phyloP scores from a whole-genome alignment of 1,139 yeast genomes.

The Arxiozyma bovina region DNA sequence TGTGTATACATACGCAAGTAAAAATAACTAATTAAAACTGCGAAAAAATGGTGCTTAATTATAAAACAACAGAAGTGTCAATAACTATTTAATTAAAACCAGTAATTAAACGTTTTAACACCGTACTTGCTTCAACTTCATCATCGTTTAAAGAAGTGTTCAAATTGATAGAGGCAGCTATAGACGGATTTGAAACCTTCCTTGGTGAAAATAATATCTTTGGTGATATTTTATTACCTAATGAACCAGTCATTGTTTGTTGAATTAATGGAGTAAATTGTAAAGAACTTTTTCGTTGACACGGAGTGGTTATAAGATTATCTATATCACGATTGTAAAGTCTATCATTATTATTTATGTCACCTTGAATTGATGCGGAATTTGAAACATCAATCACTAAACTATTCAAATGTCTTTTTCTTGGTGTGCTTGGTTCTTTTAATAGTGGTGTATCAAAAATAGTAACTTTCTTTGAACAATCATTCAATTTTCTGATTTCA shows the following conservation, averaged over 20 bases:
- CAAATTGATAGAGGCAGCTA: neutral
- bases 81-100: conserved; percentile 24
- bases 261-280: conserved; percentile 26
- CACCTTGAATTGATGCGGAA: neutral
- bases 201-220: conserved; percentile 7
- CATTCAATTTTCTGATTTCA: neutral
- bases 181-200: neutral
- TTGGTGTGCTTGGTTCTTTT: neutral
- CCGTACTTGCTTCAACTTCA: conserved; percentile 26
- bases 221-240: conserved; percentile 16
- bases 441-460: neutral
- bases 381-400: neutral
- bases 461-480: neutral
- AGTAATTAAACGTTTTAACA: conserved; percentile 23
- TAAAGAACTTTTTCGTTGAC: conserved; percentile 4
- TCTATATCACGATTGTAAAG: neutral
- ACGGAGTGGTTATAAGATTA: neutral
- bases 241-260: conserved; percentile 27
- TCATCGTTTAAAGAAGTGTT: neutral
- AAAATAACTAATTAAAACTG: too few relatives aligned
- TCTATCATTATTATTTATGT: neutral
- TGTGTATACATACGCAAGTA: neutral
- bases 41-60: too few relatives aligned
- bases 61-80: neutral
- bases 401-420: neutral